Base-by-base conservation (phyloP, 441 rosid species). In the Corymbia calophylla region DNA sequence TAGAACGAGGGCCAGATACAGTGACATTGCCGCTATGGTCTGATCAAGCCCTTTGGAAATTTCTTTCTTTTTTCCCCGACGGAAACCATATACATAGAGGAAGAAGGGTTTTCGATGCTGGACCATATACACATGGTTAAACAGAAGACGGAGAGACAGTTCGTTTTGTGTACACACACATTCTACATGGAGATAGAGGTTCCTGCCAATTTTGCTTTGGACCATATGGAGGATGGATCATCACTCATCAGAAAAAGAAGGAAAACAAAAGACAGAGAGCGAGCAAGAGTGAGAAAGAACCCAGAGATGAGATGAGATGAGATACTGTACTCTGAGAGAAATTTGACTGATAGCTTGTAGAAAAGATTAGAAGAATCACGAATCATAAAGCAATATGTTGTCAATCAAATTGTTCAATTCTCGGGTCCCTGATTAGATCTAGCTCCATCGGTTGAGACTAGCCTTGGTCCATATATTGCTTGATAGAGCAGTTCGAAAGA, bases 1-100 rank as follows among this genome's bases (percentile, higher is more conserved):
- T 58, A 95, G 96, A 92, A 87, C 95, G 55, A 94, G 95, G 89
- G 95, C 95, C 16, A 94, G 96, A 92, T 95, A 94, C 88, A 94
- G 89, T 56, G 95, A 90, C 88, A 93, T 96, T 55, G 90, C 95
- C 88, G 93, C 96, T 32, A 60, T 77, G n/a, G 84, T 93, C 88
- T 97, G 90, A 94, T 56, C 73, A 35, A 70, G 29, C 18, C 18
- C 51, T 7, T 17, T 9, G 15, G n/a, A 27, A 44, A 68, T 68
- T 77, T 77, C 84, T 44, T 44, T 44, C 84, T 44, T 19, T 73
- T 44, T 70, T 35, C 13, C 2, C 27, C 8, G 16, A 25, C 10
- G n/a, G 44, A 23, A 77, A 25, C 14, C 29, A 3, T 77, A 39
- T 77, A 77, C 48, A 77, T 10, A 39, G n/a, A 77, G 17, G 49